These are phyloP conservation scores for Stephania cephalantha DNA, from an alignment of 164 flowering plant species.

Conservation along the genomic window DNA sequence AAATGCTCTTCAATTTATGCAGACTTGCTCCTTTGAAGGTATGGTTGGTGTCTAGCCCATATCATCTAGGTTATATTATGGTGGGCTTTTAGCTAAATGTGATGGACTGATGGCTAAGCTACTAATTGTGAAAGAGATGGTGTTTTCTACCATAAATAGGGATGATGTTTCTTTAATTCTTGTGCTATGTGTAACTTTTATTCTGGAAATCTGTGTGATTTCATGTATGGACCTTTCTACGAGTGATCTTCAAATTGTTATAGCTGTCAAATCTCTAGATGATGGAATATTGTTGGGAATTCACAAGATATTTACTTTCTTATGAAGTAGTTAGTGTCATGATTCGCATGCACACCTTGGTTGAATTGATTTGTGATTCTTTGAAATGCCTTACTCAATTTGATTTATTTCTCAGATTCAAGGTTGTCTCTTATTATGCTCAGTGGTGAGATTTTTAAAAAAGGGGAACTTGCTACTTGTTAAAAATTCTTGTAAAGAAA, in stretches of 20 bases:
- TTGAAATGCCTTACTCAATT: not conserved
- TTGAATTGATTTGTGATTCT: not conserved
- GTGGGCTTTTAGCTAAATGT: not conserved
- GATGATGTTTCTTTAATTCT: too few relatives aligned
- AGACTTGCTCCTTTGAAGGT: not conserved
- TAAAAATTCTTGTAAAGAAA: conserved; percentile 56
- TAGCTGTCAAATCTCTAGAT: not conserved
- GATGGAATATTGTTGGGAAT: not conserved
- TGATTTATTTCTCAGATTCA: not conserved
- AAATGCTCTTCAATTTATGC: not conserved
- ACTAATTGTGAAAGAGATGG: not conserved
- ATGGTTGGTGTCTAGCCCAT: not conserved
- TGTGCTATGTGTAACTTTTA: not conserved
- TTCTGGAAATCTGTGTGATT: not conserved
- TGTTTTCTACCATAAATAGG: too few relatives aligned
- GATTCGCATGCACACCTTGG: not conserved
- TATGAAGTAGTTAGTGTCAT: not conserved
- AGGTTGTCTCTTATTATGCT: not conserved
- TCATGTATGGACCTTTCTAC: not conserved
- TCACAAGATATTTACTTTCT: not conserved
- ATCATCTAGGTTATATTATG: not conserved
- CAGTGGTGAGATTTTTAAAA: not conserved
- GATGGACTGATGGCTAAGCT: not conserved
- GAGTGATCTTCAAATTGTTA: not conserved
- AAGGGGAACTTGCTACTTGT: not conserved